phyloP scores from a whole-genome alignment of 1,284 basidiomycete genomes.

The Exobasidium cylindrosporum region DNA sequence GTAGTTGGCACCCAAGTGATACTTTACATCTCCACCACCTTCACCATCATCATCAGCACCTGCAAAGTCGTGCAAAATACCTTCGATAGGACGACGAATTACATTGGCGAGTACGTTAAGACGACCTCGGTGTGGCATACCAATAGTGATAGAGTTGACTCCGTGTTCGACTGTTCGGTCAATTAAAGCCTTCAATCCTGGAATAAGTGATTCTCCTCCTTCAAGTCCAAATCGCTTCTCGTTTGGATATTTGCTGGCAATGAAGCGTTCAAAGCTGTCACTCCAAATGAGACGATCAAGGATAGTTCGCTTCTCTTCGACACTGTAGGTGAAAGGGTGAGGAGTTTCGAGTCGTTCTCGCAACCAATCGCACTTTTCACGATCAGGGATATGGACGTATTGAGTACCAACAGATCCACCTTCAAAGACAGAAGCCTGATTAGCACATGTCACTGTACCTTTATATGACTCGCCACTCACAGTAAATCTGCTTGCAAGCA shows the following conservation, averaged over 20 bases:
- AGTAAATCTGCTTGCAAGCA: slow-evolving; percentile 89
- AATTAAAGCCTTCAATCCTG: slow-evolving; percentile 98
- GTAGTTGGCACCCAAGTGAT: slow-evolving; percentile 97
- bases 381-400: slow-evolving; percentile 97
- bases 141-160: slow-evolving; percentile 91
- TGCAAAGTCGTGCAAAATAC: slow-evolving; percentile 95
- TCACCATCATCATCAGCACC: slow-evolving; percentile 57
- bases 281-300: slow-evolving; percentile 99
- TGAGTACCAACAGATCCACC: slow-evolving; percentile 91
- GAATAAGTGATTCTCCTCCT: slow-evolving; percentile 94
- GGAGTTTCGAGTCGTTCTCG: slow-evolving; percentile 93
- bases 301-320: slow-evolving; percentile 98
- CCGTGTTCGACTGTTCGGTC: slow-evolving; percentile 96
- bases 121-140: slow-evolving; percentile 98
- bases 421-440: slow-evolving; percentile 53
- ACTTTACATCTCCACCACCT: slow-evolving; percentile 95
- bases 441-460: not conserved
- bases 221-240: slow-evolving; percentile 99
- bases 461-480: slow-evolving; percentile 60
- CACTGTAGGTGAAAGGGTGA: slow-evolving; percentile 94
- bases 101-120: slow-evolving; percentile 98
- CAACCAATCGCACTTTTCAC: slow-evolving; percentile 99
- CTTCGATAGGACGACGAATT: slow-evolving; percentile 96
- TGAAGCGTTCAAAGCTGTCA: slow-evolving; percentile 97
- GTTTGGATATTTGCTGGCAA: slow-evolving; percentile 96